Conservation (phyloP, 495 filamentous ascomycete genomes). For the Hyaloscypha bicolor region DNA sequence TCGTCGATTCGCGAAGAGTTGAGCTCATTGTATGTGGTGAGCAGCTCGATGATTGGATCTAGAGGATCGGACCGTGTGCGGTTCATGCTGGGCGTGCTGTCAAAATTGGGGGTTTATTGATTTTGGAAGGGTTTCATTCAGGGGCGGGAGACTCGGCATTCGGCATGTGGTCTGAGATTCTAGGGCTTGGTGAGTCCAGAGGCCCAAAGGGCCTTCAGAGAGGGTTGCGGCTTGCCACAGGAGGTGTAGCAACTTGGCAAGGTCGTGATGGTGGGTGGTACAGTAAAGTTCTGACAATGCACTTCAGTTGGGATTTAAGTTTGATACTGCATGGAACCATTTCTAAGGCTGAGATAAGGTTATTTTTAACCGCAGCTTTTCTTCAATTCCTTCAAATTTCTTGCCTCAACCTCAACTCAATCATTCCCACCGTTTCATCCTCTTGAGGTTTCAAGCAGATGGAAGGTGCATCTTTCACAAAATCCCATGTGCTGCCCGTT, state of each 20-base stretch:
- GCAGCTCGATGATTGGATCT: constrained; percentile 49
- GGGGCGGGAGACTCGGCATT: background rate
- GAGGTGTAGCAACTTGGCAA: too few relatives aligned
- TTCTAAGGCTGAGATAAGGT: too few relatives aligned
- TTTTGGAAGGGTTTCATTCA: background rate
- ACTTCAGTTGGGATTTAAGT: too few relatives aligned
- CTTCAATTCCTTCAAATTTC: too few relatives aligned
- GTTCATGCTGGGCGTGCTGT: background rate
- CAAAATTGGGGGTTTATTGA: background rate
- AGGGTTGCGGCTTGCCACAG: too few relatives aligned
- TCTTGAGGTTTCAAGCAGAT: background rate
- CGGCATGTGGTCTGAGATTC: background rate
- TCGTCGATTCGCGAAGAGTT: constrained; percentile 59
- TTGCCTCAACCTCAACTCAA: background rate
- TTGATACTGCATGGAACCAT: too few relatives aligned
- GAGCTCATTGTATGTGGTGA: constrained; percentile 68
- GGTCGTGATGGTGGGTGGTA: too few relatives aligned
- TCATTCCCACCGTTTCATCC: background rate
- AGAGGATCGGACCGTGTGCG: background rate
- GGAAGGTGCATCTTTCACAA: background rate
- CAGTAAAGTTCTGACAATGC: too few relatives aligned
- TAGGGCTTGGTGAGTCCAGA: background rate
- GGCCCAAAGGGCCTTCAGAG: too few relatives aligned
- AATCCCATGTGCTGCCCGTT: background rate
- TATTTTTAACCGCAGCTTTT: too few relatives aligned